phyloP scores from a whole-genome alignment of 257 asterid genomes.

The Petrea volubilis region DNA sequence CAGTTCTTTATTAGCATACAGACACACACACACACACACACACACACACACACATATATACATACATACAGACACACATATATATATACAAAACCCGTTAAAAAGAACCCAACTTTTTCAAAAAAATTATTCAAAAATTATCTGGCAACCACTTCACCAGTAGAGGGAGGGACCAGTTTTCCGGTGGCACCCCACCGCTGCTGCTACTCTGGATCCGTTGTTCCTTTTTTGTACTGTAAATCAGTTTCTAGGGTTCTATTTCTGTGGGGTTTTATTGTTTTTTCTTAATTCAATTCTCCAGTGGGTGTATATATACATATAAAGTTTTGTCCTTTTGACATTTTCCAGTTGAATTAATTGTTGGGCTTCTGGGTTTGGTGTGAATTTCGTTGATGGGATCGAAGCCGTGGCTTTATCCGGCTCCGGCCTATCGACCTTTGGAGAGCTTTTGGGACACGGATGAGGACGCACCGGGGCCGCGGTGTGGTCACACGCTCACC shows the following conservation, averaged over 20 bases:
- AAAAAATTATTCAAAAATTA: slow-evolving; percentile 14
- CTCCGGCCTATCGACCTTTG: slow-evolving; percentile 55
- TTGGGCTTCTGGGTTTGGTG: background rate
- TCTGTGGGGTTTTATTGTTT: slow-evolving; percentile 7
- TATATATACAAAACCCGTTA: background rate
- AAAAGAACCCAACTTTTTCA: background rate
- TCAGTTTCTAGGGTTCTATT: slow-evolving; percentile 28
- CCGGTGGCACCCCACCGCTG: slow-evolving; percentile 36
- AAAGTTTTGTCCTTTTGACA: background rate
- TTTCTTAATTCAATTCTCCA: background rate
- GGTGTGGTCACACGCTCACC: slow-evolving; percentile 92
- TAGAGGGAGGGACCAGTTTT: slow-evolving; percentile 30
- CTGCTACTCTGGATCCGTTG: slow-evolving; percentile 36
- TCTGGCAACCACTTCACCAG: slow-evolving; percentile 40
- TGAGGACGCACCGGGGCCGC: slow-evolving; percentile 98
- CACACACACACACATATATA: no score
- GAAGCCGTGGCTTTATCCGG: slow-evolving; percentile 68
- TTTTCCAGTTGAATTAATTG: slow-evolving; percentile 14
- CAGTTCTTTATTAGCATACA: no score
- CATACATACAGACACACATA: slow-evolving; percentile 10
- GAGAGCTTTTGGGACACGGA: slow-evolving; percentile 87
- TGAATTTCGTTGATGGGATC: slow-evolving; percentile 50
- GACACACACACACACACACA: no score
- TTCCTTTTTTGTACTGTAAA: slow-evolving; percentile 9
- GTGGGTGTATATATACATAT: background rate